Evolutionary conservation across 257 asterid genomes (phyloP).

Genomic region (Solanum etuberosum): DNA sequence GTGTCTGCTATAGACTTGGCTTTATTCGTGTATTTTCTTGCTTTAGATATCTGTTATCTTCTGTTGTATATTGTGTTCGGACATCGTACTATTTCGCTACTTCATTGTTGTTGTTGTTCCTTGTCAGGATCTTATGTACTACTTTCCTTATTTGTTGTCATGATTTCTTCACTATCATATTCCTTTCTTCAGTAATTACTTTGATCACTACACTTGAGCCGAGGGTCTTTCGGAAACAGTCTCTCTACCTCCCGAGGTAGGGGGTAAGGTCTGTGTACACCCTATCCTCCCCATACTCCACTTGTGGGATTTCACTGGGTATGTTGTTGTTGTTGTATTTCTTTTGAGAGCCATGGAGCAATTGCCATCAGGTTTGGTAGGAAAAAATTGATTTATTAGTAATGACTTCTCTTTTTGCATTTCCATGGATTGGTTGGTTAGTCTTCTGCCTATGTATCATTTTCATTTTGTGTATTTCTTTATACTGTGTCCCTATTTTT

Average conservation of each 20-base stretch:
- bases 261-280: background rate
- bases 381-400: background rate
- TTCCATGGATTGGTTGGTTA: background rate
- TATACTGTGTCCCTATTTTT: background rate
- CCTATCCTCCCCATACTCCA: background rate
- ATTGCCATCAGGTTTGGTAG: background rate
- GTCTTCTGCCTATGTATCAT: background rate
- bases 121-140: no score
- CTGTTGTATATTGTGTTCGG: no score
- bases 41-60: no score
- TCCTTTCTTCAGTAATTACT: no score
- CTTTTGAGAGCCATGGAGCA: background rate
- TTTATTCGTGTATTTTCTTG: no score
- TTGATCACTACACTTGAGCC: background rate
- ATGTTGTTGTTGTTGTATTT: background rate
- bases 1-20: no score
- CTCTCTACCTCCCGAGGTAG: background rate
- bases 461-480: background rate
- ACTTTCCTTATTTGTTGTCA: no score
- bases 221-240: background rate
- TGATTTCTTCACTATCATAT: no score
- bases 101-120: no score
- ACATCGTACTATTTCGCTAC: no score
- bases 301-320: background rate
- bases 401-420: background rate